phyloP scores from a whole-genome alignment of 768 basidiomycete genomes.

The Tephrocybe sp. region DNA sequence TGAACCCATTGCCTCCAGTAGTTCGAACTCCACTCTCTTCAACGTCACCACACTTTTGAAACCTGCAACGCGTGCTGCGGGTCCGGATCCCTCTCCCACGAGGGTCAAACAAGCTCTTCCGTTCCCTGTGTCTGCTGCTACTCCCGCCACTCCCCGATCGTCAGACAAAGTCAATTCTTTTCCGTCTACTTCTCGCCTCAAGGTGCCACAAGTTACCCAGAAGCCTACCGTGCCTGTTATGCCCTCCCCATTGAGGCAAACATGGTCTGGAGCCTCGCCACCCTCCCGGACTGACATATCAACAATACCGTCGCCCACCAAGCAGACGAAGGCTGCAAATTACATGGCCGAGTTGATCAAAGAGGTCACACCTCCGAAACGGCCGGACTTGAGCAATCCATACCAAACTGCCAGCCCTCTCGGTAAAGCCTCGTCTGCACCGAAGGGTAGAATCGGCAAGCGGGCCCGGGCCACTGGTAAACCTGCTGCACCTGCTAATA shows the following conservation, averaged over 20 bases:
- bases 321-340: conserved; percentile 65
- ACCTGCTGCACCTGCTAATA: conserved; percentile 26
- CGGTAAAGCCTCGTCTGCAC: conserved; percentile 38
- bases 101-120: conserved; percentile 29
- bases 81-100: conserved; percentile 34
- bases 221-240: conserved; percentile 63
- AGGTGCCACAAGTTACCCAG: conserved; percentile 34
- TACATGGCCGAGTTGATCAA: conserved; percentile 72
- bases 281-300: conserved; percentile 32
- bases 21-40: conserved; percentile 17
- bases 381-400: conserved; percentile 71
- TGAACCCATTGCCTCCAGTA: conserved; percentile 36
- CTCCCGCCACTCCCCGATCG: conserved; percentile 27
- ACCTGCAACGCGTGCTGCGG: conserved; percentile 28
- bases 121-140: conserved; percentile 32
- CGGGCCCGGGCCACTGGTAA: conserved; percentile 44
- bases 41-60: conserved; percentile 18
- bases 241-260: conserved; percentile 75
- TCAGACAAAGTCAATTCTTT: conserved; percentile 20
- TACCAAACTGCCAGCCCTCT: conserved; percentile 76
- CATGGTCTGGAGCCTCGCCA: conserved; percentile 56
- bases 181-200: conserved; percentile 36
- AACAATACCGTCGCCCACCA: conserved; percentile 32
- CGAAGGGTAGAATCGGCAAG: conserved; percentile 42
- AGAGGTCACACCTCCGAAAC: conserved; percentile 65